Evolutionary conservation across 495 filamentous ascomycete species (phyloP), one percentile per base, ranked within the genome.

Genomic region (Penicillium ucsense): DNA sequence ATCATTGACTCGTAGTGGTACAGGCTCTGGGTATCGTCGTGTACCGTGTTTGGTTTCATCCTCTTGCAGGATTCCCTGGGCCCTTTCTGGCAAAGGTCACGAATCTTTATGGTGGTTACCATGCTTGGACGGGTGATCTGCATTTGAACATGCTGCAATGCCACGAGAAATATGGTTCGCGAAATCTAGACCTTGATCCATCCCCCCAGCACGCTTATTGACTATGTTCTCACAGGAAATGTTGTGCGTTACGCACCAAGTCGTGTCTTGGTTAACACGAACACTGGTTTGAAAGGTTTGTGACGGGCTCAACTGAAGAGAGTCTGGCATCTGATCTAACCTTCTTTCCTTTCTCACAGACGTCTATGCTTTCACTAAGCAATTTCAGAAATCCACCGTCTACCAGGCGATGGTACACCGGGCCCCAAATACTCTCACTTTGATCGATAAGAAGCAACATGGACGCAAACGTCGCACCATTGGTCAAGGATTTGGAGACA

Each of bases 141-240:
- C 83, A 85, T 50, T 56, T 84, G 31, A 68, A 80, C 43, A 76
- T 82, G 49, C 73, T 67, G 63, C 60, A 73, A 5, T 59, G 77
- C 49, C 79, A 83, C 50, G 57, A 80, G 59, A 71, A 66, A 60
- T 82, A 84, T 51, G 80, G 77, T 66, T 37, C 35, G 8, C 10
- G 35, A 37, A 11, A 4, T 11, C 10, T 50, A 50, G 48, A 49
- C 8, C 6, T 43, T 10, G 41, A 11, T 10, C 41, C 9, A 8
- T 7, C n/a, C 31, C 8, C 9, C 31, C 10, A 28, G 8, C 38
- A 41, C 30, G 4, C 28, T 20, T 10, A 33, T 4, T 31, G 34
- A 9, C 38, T 41, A 8, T 41, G 38, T 8, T 8, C n/a, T 41
- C n/a, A 41, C 9, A 41, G 38, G 38, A 28, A 28, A 30, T 41